Evolutionary conservation across 2,329 filamentous ascomycete species (phyloP), one percentile per base, ranked within the genome.

Genomic region (Canariomyces notabilis): DNA sequence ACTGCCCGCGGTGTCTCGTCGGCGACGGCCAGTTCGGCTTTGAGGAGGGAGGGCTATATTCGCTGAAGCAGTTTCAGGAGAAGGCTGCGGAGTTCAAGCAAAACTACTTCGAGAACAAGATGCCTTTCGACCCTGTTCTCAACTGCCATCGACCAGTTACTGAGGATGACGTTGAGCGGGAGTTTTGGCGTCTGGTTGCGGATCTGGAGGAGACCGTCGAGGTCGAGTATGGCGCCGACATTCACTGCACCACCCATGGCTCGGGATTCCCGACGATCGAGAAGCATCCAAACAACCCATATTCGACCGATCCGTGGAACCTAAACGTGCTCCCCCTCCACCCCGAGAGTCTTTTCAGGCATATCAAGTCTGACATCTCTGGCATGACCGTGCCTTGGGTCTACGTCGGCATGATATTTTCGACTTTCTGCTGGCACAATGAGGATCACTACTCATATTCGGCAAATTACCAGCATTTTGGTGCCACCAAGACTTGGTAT

Each of bases 361-460:
- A 98, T 59, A 97, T 98, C 73, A 97, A 97, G 65, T 89, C 91
- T 0, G 93, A 98, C 61, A 94, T 98, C 43, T 97, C 93, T 2
- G 93, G 93, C 31, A 98, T 98, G 93, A 98, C 93, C 0, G 91
- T 98, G 6, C 93, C 93, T 0, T 98, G 93, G 93, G 82, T 98
- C 3, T 98, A 98, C 62, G 93, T 98, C 4, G 93, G 93, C 51
- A 98, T 98, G 93, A 94, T 95, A 32, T 98, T 98, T 64, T 98
- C 93, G 0, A 97, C 93, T 0, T 98, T 98, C 62, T 98, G 93
- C 67, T 98, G 93, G 93, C 93, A 98, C 64, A 96, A 95, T 54
- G 93, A 98, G 61, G 93, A 98, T 60, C 93, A 98, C 62, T 96
- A 95, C 63, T 85, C 93, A 2, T 98, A 97, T 63, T 98, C 93